A percentile compares a stretch with the other conserved stretches of the same genome.
phyloP scores from a whole-genome alignment of 148 eudicot genomes.

The Chenopodium berlandieri region DNA sequence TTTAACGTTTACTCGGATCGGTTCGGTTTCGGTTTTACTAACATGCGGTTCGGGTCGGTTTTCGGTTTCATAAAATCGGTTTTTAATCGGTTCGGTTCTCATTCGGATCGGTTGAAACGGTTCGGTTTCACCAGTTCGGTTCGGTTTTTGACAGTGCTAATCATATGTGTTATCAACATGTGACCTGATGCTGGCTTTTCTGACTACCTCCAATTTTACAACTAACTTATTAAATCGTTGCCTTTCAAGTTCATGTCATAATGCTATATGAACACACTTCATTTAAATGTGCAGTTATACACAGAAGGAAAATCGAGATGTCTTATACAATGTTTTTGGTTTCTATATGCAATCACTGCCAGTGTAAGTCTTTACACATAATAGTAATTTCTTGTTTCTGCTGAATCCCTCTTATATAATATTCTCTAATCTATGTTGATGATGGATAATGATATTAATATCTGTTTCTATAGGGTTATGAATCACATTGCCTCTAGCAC shows the following conservation, averaged over 20 bases:
- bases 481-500: slow-evolving; percentile 56
- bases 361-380: slow-evolving; percentile 42
- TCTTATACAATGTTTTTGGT: slow-evolving; percentile 72
- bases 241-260: not conserved
- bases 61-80: no score
- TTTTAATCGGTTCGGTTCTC: no score
- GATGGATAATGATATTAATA: not conserved
- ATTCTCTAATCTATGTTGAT: not conserved
- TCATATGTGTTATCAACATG: not conserved
- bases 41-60: no score
- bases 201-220: not conserved
- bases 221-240: no score
- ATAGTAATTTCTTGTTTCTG: slow-evolving; percentile 1
- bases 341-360: slow-evolving; percentile 86
- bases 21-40: no score
- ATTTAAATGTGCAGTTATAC: slow-evolving; percentile 45
- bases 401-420: not conserved
- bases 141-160: no score
- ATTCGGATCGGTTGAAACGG: no score
- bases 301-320: slow-evolving; percentile 57
- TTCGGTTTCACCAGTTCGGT: no score
- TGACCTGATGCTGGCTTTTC: not conserved
- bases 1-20: no score
- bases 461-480: slow-evolving; percentile 44
- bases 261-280: not conserved